Evolutionary conservation across 176 grass and related monocot species (phyloP), one percentile per base, ranked within the genome.

Genomic region (Dendrocalamus sinicus): DNA sequence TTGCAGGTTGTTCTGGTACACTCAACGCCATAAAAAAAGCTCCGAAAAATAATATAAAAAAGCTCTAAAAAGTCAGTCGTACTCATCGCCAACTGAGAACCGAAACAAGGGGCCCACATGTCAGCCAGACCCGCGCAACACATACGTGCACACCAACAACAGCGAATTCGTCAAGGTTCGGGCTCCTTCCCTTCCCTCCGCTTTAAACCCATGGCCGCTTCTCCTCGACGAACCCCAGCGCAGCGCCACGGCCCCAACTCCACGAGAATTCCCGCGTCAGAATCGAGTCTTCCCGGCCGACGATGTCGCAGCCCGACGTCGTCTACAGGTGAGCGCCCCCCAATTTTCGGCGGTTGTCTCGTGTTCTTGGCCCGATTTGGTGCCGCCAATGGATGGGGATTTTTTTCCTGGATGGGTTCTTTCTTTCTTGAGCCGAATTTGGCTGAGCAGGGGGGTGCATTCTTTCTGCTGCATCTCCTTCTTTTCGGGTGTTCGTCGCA

Each of bases 211-310:
- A 47, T 68, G 50, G 73, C 32, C 50, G 8, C 81, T 9, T 12
- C 14, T 22, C 14, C 46, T 76, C 54, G 54, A 58, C 54, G 19
- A 58, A 20, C 6, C 54, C 54, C 17, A 57, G 54, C 54, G 6
- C 6, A 16, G 17, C 19, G 19, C 55, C 55, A 22, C 8, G 62
- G 41, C 30, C 51, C 23, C 73, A 13, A 59, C 19, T 81, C 82
- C 68, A 89, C 86, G 83, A 82, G 70, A 53, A 74, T 81, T 39
- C 39, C 55, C 30, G 48, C 76, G 40, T 51, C 26, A 66, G 75
- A 61, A 82, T 82, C 67, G 59, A 37, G 79, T 75, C 81, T 79
- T 75, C 66, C 23, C 37, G 46, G 46, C 70, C 80, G 59, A 91
- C 73, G 8, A n/a, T n/a, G 55, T n/a, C 55, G 55, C 55, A 22